A percentile compares a stretch with the other conserved stretches of the same genome.
phyloP scores from a whole-genome alignment of 768 basidiomycete genomes.

The Termitomyces sp. region DNA sequence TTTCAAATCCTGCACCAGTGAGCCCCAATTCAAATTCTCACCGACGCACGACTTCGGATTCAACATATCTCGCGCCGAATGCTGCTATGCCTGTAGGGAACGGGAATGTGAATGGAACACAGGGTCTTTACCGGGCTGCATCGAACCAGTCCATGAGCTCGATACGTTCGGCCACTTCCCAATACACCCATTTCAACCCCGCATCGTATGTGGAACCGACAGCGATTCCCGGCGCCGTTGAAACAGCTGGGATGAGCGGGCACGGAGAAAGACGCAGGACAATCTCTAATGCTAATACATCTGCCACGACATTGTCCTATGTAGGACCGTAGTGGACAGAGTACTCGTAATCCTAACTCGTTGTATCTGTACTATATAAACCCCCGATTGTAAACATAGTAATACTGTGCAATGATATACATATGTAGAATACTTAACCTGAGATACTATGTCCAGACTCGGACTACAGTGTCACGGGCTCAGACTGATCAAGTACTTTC shows the following conservation, averaged over 20 bases:
- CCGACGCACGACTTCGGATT: slow-evolving; percentile 7
- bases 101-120: neutral
- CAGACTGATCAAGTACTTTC: neutral
- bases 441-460: neutral
- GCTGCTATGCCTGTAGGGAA: neutral
- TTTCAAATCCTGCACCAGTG: neutral
- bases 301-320: slow-evolving; percentile 4
- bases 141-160: slow-evolving; percentile 12
- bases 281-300: neutral
- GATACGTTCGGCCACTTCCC: slow-evolving; percentile 5
- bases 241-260: neutral
- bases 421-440: too few relatives aligned
- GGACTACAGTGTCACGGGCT: neutral
- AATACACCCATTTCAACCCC: slow-evolving; percentile 8
- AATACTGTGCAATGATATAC: too few relatives aligned
- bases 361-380: neutral
- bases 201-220: slow-evolving; percentile 10
- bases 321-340: neutral
- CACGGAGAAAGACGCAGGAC: neutral
- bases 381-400: neutral
- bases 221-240: neutral
- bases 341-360: neutral
- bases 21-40: neutral
- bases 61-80: neutral
- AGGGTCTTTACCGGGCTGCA: slow-evolving; percentile 3